Base-by-base conservation (phyloP, 176 grass and related monocot species). In the Oryza coarctata region DNA sequence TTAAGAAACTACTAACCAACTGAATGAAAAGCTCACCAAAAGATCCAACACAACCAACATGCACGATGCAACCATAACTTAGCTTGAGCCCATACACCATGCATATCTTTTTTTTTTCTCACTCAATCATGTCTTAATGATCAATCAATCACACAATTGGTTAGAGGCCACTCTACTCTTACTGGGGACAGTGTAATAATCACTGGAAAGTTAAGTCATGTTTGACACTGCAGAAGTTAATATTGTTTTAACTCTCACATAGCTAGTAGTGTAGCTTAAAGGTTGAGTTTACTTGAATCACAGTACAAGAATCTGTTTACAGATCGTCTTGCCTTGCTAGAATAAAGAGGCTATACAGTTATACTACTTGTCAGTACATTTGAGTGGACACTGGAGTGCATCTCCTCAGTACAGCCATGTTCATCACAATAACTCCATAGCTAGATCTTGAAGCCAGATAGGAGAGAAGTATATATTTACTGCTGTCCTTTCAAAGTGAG, bases 61-160 rank as follows among this genome's bases (percentile, higher is more conserved):
- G 43, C 27, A 55, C 22, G 18, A 35, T 23, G 62, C 72, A 58
- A 84, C 82, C 82, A 57, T 86, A 63, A 31, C 85, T 82, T 82
- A 63, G n/a, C 85, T 87, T 82, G 50, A 76, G 68, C 50, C 50
- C 64, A 63, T 79, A 63, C 85, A 63, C 13, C 20, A 55, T 55
- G 20, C 23, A 69, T 63, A 32, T 55, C 28, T 55, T 18, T 41
- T 73, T 47, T 47, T 63, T 12, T n/a, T n/a, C 29, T 71, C 43
- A 36, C 7, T 7, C 57, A 78, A 85, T 78, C 83, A 85, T 78
- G 27, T 9, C 74, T 78, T 71, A 65, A 85, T 85, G 44, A 78
- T 63, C 74, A 78, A 78, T 44, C 65, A 75, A 71, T 78, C 74
- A 63, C 50, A 61, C 26, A 61, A 18, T 62, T 35, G 64, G 39